Conservation (phyloP, 441 rosid genomes). For the Mallotus repandus region DNA sequence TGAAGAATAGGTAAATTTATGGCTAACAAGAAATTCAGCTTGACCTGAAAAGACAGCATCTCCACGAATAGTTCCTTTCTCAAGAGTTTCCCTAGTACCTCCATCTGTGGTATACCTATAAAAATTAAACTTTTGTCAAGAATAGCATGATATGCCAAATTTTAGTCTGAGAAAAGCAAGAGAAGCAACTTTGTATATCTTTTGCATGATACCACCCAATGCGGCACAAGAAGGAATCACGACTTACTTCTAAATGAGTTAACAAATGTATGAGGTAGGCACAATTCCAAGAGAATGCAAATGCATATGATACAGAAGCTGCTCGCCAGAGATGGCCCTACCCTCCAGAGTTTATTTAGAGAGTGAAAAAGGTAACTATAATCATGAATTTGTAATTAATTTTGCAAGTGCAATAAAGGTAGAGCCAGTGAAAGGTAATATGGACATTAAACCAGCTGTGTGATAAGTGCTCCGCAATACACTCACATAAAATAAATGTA, state of each 20-base stretch:
- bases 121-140: slow-evolving; percentile 20
- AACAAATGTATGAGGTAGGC: slow-evolving; percentile 3
- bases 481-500: slow-evolving; percentile 6
- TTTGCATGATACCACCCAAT: slow-evolving; percentile 6
- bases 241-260: not conserved
- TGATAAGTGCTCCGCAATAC: not conserved
- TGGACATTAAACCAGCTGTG: not conserved
- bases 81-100: slow-evolving; percentile 67
- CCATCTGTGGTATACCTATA: slow-evolving; percentile 94
- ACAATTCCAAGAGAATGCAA: not conserved
- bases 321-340: not conserved
- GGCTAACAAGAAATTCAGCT: not conserved
- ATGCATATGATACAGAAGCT: not conserved
- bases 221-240: not conserved
- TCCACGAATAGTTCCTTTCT: slow-evolving; percentile 69
- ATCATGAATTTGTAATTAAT: not conserved
- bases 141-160: slow-evolving; percentile 8
- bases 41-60: slow-evolving; percentile 80
- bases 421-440: not conserved
- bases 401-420: not conserved
- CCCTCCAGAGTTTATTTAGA: slow-evolving; percentile 8
- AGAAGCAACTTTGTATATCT: not conserved
- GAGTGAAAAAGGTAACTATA: not conserved
- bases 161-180: not conserved
- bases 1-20: not conserved